Evolutionary conservation across 139 green algal genomes (phyloP).

Genomic region (Nannochloris sp.): DNA sequence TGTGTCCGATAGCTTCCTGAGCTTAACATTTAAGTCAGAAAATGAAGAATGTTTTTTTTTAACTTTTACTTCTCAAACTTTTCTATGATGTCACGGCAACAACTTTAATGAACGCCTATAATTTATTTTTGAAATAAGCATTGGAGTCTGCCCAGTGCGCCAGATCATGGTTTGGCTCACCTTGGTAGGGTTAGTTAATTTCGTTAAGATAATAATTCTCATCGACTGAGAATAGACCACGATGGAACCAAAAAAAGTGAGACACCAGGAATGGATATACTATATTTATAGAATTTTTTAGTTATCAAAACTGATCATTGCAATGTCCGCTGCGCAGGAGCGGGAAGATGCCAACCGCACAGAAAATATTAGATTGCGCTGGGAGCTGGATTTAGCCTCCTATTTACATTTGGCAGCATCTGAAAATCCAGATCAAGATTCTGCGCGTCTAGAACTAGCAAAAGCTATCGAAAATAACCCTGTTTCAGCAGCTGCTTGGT

Average conservation of each 20-base stretch:
- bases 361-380: background rate
- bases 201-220: too few relatives aligned
- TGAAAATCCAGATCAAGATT: too few relatives aligned
- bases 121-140: background rate
- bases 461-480: too few relatives aligned
- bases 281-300: background rate
- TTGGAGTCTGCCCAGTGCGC: background rate
- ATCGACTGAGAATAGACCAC: background rate
- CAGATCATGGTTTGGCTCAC: background rate
- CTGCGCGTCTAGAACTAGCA: too few relatives aligned
- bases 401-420: too few relatives aligned
- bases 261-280: background rate
- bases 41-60: background rate
- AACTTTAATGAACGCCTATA: background rate
- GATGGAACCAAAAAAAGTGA: background rate
- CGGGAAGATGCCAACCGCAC: background rate
- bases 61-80: background rate
- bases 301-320: background rate
- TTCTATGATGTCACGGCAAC: background rate
- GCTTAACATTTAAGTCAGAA: background rate
- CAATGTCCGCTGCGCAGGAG: background rate
- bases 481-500: conserved; percentile 58
- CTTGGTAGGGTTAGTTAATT: background rate
- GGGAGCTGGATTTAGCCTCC: background rate
- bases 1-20: background rate